Percentiles rank a stretch among this genome's conserved stretches.
phyloP scores from a whole-genome alignment of 306 rosid genomes.

The Prunus persica region Prunus_persica_NCBIv2 NC_034010.1:29633001-29633500 shows the following conservation, averaged over 20 bases:
- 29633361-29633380: constrained; percentile 93
- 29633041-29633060: constrained; percentile 58
- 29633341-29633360: constrained; percentile 79
- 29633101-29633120: constrained; percentile 66
- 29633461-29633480: constrained; percentile 82
- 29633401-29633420: constrained; percentile 53
- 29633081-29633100: constrained; percentile 54
- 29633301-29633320: constrained; percentile 75
- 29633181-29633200: constrained; percentile 58
- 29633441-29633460: constrained; percentile 77
- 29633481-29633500: constrained; percentile 71
- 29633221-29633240: constrained; percentile 71
- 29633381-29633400: constrained; percentile 69
- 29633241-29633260: constrained; percentile 75
- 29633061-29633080: constrained; percentile 63
- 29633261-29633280: constrained; percentile 68
- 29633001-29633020: constrained; percentile 61
- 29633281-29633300: constrained; percentile 55
- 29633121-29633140: constrained; percentile 47
- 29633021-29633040: constrained; percentile 62
- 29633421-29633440: constrained; percentile 68
- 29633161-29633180: constrained; percentile 37
- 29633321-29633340: constrained; percentile 72
- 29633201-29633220: constrained; percentile 50
- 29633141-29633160: constrained; percentile 33